Evolutionary conservation across 495 filamentous ascomycete genomes (phyloP).

Genomic region (Letharia lupina): DNA sequence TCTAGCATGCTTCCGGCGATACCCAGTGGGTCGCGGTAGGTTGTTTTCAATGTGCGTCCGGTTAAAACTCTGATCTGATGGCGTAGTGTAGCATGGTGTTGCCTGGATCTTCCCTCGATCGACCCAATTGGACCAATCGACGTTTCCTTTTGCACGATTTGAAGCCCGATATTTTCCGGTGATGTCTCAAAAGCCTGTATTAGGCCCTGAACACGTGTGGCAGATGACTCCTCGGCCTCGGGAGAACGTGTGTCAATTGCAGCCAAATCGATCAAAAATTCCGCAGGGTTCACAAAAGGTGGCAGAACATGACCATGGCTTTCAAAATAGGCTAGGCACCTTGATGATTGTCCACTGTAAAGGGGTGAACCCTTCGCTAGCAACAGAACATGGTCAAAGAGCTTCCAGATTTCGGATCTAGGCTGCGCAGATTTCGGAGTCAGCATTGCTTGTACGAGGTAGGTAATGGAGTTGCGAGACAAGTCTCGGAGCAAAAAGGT

Average conservation of each 20-base stretch:
- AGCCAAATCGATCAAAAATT: constrained; percentile 62
- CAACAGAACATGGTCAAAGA: constrained; percentile 61
- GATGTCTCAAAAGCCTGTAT: constrained; percentile 43
- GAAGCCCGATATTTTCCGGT: constrained; percentile 23
- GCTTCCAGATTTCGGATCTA: constrained; percentile 64
- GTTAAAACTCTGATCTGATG: constrained; percentile 58
- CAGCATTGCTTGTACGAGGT: too few relatives aligned
- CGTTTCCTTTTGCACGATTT: constrained; percentile 1
- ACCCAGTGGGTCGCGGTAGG: constrained; percentile 63
- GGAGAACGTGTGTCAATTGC: constrained; percentile 58
- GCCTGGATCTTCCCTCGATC: constrained; percentile 2
- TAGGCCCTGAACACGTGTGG: constrained; percentile 45
- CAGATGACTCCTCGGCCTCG: constrained; percentile 50
- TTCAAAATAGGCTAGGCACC: constrained; percentile 52
- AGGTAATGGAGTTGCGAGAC: too few relatives aligned
- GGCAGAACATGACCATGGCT: constrained; percentile 48
- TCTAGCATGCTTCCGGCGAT: constrained; percentile 57
- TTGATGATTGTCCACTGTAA: constrained; percentile 50
- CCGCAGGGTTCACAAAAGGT: constrained; percentile 63
- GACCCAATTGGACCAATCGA: constrained; percentile 5
- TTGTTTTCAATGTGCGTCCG: constrained; percentile 54
- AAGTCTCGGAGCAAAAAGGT: too few relatives aligned
- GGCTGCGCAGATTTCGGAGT: constrained; percentile 33
- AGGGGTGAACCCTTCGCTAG: constrained; percentile 53
- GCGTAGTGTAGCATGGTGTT: constrained; percentile 39